phyloP scores from a whole-genome alignment of 768 basidiomycete genomes.

The Lenzites betulinus region DNA sequence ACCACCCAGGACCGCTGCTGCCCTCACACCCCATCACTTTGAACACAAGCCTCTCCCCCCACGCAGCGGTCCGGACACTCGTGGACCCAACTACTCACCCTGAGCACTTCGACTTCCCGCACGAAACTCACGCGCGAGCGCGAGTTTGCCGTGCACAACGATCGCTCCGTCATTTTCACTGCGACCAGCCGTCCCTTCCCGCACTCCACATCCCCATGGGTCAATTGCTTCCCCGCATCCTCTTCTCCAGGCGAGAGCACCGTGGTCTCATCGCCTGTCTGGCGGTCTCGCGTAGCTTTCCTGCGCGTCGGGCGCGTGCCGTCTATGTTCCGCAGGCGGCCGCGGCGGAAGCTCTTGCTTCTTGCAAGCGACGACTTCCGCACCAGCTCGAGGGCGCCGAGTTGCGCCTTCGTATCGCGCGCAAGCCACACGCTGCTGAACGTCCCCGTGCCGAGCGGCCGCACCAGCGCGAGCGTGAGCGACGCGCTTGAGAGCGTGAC shows the following conservation, averaged over 20 bases:
- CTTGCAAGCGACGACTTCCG: constrained; percentile 28
- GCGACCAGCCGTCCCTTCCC: constrained; percentile 46
- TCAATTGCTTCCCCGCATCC: constrained; percentile 11
- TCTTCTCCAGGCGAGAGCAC: constrained; percentile 6
- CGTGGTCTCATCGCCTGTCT: not conserved
- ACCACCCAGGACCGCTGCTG: not conserved
- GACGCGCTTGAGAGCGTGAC: constrained; percentile 17
- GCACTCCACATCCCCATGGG: constrained; percentile 3
- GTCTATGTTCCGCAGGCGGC: constrained; percentile 17
- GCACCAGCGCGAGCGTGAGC: constrained; percentile 47
- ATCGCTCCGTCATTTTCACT: constrained; percentile 52
- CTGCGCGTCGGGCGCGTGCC: constrained; percentile 20
- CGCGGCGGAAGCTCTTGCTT: constrained; percentile 26
- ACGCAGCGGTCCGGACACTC: not conserved
- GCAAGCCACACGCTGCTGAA: constrained; percentile 81
- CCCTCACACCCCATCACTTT: not conserved
- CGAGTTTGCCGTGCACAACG: constrained; percentile 55
- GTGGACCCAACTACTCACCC: constrained; percentile 45
- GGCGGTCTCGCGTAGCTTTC: constrained; percentile 5
- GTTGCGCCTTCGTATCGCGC: constrained; percentile 30
- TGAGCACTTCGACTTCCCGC: constrained; percentile 82
- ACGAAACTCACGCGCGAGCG: constrained; percentile 77
- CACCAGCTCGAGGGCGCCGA: constrained; percentile 31
- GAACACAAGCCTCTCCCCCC: too few relatives aligned
- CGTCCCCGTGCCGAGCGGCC: constrained; percentile 65